Base-by-base conservation (phyloP, 768 basidiomycete species). In the Amanita jacksonii region DNA sequence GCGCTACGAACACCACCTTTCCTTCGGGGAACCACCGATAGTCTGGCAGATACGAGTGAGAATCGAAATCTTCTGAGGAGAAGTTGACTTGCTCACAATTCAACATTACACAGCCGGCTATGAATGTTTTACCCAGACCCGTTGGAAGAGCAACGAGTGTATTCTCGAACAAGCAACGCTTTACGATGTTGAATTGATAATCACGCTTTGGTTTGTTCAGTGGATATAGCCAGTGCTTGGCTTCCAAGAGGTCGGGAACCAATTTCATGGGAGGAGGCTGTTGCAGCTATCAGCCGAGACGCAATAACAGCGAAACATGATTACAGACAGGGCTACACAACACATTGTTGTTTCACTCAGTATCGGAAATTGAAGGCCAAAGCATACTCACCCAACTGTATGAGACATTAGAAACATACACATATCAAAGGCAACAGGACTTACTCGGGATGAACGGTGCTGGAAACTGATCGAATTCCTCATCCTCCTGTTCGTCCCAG, bases 81-180 rank as follows among this genome's bases (percentile, higher is more conserved):
- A 30, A 16, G 42, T 19, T 38, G 22, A 33, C 13, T 36, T 8
- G 1, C 16, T 23, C 5, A 55, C 90, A 94, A 56, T 93, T 94
- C 22, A 93, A 65, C 94, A 99, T 97, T 16, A 99, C 76, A 2
- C 89, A 90, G 1, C 94, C 92, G 3, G 96, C 96, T 48, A 99
- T 85, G 55, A 99, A 98, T 0, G 96, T 99, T 65, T 99, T 99
- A 12, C 96, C 96, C 9, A 98, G 67, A 35, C 96, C 96, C 0
- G 96, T 99, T 1, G 96, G 96, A 10, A 99, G 66, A 0, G 92
- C 85, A 22, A 97, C 92, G 6, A 99, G 74, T 5, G 89, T 87
- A 56, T 99, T 98, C 19, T 97, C 86, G 55, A 86, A 90, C 18
- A 99, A 70, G 53, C 81, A 85, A 23, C 77, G 72, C 54, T 73